These are phyloP conservation scores for Gaultheria prostrata DNA, from an alignment of 148 eudicot species.

Conservation along the genomic window DNA sequence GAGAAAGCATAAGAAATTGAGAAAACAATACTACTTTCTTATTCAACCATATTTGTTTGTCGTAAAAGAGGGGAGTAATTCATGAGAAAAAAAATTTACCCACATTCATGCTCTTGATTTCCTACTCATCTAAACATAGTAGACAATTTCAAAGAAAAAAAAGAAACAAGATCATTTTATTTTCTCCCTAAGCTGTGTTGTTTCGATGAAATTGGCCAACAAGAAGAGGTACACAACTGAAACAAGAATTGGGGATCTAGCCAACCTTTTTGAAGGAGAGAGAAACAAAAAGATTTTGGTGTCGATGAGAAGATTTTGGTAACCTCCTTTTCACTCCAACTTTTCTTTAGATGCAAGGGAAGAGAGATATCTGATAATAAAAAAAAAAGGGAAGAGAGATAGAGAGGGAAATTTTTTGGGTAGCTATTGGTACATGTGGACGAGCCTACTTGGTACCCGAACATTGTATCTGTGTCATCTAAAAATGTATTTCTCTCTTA, in stretches of 20 bases:
- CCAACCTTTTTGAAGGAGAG: not conserved
- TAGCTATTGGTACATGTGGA: no score
- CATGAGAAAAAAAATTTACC: not conserved
- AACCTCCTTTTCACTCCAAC: not conserved
- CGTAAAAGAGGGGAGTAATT: not conserved
- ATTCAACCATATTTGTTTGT: not conserved
- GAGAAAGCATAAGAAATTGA: no score
- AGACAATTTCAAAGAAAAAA: not conserved
- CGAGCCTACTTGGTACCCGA: no score
- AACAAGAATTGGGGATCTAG: not conserved
- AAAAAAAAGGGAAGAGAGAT: no score
- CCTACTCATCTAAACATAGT: not conserved
- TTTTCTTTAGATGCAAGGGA: constrained; percentile 18
- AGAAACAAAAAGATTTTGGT: not conserved
- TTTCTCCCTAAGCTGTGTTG: not conserved
- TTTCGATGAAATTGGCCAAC: not conserved
- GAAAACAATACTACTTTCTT: no score
- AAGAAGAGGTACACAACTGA: not conserved
- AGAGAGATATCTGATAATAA: no score
- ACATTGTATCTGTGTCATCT: no score
- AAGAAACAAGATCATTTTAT: not conserved
- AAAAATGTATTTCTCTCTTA: no score
- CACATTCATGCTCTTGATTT: not conserved
- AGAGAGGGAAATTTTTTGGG: not conserved
- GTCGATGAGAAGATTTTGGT: not conserved